Evolutionary conservation across 2,329 filamentous ascomycete species (phyloP), one percentile per base, ranked within the genome.

Genomic region (Diaporthe citriasiana): DNA sequence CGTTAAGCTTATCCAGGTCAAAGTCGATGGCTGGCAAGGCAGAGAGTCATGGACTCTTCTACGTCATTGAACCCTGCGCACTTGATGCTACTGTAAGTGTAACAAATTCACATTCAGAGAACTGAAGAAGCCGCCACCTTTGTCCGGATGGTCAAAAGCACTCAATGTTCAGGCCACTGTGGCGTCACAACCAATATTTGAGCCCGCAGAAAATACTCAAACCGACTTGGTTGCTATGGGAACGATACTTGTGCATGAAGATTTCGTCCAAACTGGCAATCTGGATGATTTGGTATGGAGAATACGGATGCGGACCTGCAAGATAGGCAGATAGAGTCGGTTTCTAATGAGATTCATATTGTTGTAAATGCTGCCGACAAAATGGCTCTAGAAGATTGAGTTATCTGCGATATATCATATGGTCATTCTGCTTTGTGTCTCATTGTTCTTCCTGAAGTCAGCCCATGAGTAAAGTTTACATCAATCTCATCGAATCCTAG

Each of bases 11-110:
- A 66, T 27, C 17, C 22, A 66, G 12, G 45, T 51, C 40, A 50
- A 50, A 50, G 40, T 17, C 3, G 45, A 35, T 51, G 30, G 13
- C 22, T 25, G 42, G 30, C 35, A 47, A 22, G 42, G 42, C 17
- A 50, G 38, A 60, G 53, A 56, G 45, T 66, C 63, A 66, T 66
- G 30, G 63, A 38, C 63, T 51, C 30, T 17, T 66, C 40, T 50
- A 27, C 22, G 63, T 66, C 63, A 66, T 51, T 66, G 45, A 51
- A 38, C 27, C 45, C 60, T 35, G 22, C 27, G 30, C 45, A 51
- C 45, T n/a, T 25, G 30, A 65, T 33, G 42, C 27, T 17, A 33
- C 30, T 42, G n/a, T 17, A 40, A 27, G 42, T 35, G n/a, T 19
- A 51, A 19, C 30, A n/a, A 51, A 25, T 66, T 27, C 6, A 33